phyloP scores from a whole-genome alignment of 139 green algal species.

The Chlamydomonas sphaeroides region DNA sequence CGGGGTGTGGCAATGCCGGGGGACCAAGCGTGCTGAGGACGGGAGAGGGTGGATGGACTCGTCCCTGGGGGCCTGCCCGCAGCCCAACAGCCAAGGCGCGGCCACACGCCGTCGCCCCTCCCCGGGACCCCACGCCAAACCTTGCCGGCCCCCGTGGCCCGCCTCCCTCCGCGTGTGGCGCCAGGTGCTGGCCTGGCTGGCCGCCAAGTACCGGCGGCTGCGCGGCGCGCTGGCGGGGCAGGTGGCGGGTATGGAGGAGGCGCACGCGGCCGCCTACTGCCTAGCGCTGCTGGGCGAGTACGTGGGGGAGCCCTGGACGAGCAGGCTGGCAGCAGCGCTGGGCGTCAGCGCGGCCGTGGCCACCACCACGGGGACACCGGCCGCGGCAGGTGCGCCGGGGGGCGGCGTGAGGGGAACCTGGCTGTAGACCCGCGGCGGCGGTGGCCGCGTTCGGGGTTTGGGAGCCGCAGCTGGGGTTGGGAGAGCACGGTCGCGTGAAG shows the following conservation, averaged over 20 bases:
- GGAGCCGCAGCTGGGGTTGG: too few species aligned
- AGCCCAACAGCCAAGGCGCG: too few species aligned
- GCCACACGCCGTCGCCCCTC: too few species aligned
- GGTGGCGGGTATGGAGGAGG: conserved; percentile 18
- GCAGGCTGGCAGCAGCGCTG: not conserved
- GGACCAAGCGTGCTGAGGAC: not conserved
- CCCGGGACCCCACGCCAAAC: too few species aligned
- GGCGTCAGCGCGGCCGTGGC: not conserved
- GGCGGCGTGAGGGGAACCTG: not conserved
- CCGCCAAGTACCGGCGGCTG: conserved; percentile 16
- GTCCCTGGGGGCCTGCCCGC: too few species aligned
- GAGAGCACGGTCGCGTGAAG: not conserved
- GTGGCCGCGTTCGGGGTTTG: too few species aligned
- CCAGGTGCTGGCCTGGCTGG: conserved; percentile 35
- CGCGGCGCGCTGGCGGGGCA: conserved; percentile 11
- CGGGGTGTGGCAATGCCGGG: too few species aligned
- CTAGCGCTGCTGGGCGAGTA: conserved; percentile 21
- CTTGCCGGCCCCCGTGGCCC: too few species aligned
- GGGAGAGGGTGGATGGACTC: too few species aligned
- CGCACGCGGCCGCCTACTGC: not conserved
- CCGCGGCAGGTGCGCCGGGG: too few species aligned
- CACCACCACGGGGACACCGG: too few species aligned
- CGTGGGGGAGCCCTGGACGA: conserved; percentile 13
- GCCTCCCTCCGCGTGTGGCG: not conserved
- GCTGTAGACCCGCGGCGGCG: too few species aligned